Evolutionary conservation across 2,329 filamentous ascomycete species (phyloP), one percentile per base, ranked within the genome.

Genomic region (Sarocladium kiliense): DNA sequence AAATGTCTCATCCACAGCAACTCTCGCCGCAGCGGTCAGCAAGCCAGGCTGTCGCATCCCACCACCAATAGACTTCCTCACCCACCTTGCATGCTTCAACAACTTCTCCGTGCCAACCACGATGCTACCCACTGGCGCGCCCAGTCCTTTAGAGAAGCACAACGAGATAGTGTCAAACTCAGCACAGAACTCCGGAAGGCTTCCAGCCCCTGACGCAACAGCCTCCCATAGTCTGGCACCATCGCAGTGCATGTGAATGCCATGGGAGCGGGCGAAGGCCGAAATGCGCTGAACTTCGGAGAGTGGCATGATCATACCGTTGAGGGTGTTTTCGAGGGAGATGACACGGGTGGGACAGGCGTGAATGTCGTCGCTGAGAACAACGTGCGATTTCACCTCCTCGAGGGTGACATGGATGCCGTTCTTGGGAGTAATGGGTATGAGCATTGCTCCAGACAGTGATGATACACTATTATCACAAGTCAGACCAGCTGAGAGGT

Each of bases 181-280:
- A 6, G 74, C 77, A 60, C 84, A 84, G 66, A 82, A 91, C 0
- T 90, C 87, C 3, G 80, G 71, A 30, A 94, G 70, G 3, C 77
- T 79, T 0, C 85, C 87, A 0, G 85, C 85, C 1, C 84, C 87
- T 0, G 88, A 80, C 2, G 80, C 86, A 1, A 88, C 87, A 12
- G 88, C 90, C 66, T 95, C 88, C 89, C 89, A 95, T 14, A 95
- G 71, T 11, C 90, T 77, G 3, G 90, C 90, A 14, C 90, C 90
- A 63, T 95, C 90, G 59, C 90, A 74, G 68, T 95, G 90, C 64
- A 92, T 76, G 57, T 81, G 80, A 57, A 94, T 84, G 21, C 73
- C 76, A 59, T 89, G 62, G 65, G 77, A 58, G 66, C 77, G 78
- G 0, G 86, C 89, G 77, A 88, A 96, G 1, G 75, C 75, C 0